Percentiles rank a stretch among this genome's conserved stretches.
Conservation (phyloP, 2,329 filamentous ascomycete species). For the Alternaria sp. region DNA sequence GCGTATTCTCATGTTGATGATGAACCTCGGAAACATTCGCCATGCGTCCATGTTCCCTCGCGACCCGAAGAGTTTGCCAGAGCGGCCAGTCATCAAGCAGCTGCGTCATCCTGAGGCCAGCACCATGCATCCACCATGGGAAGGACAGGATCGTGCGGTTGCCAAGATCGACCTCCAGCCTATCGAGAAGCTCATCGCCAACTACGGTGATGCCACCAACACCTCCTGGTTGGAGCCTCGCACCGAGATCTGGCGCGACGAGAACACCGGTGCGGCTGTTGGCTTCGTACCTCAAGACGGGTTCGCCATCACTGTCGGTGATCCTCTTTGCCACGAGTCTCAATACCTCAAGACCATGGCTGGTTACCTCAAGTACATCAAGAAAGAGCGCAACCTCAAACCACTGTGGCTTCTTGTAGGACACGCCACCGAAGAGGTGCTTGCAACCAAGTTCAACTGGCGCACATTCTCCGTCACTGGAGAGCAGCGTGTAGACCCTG, state of each 20-base stretch:
- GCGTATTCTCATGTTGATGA: constrained; percentile 83
- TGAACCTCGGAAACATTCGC: constrained; percentile 87
- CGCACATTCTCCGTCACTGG: constrained; percentile 86
- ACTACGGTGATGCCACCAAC: constrained; percentile 93
- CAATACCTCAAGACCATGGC: constrained; percentile 78
- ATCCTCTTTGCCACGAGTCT: constrained; percentile 80
- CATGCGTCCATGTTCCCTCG: constrained; percentile 86
- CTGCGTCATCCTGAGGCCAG: constrained; percentile 89
- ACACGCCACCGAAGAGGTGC: constrained; percentile 75
- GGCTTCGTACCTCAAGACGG: constrained; percentile 80
- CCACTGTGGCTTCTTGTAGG: constrained; percentile 92
- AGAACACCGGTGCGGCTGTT: constrained; percentile 78
- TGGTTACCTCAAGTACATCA: constrained; percentile 77
- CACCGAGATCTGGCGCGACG: constrained; percentile 86
- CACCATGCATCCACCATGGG: constrained; percentile 74
- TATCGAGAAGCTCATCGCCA: constrained; percentile 87
- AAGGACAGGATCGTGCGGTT: constrained; percentile 55
- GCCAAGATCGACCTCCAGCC: constrained; percentile 68
- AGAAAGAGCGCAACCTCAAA: constrained; percentile 73
- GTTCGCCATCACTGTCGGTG: constrained; percentile 83
- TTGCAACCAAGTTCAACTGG: constrained; percentile 83
- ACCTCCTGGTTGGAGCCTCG: constrained; percentile 92
- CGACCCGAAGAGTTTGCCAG: constrained; percentile 85
- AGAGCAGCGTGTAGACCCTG: constrained; percentile 83
- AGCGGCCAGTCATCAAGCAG: constrained; percentile 64